Evolutionary conservation across 2,329 filamentous ascomycete genomes (phyloP), one percentile per base, ranked within the genome.

Genomic region (Davidsoniella neocaledoniae): DNA sequence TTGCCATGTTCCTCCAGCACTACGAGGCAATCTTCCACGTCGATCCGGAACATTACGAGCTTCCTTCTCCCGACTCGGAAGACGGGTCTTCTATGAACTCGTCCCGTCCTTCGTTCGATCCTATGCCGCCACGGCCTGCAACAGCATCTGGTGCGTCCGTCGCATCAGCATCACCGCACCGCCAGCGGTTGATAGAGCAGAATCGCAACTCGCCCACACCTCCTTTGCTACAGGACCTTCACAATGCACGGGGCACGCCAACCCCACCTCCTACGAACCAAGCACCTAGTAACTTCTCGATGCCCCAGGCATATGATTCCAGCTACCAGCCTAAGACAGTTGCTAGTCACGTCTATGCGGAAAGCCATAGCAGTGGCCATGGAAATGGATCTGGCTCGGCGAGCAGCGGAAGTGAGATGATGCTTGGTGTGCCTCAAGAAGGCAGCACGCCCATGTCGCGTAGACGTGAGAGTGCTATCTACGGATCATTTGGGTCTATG

Each of bases 1-100:
- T 98, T 62, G 87, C 88, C 3, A 75, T 93, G 63, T 91, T 98
- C 63, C 72, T 98, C 52, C 88, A 91, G 55, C 88, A 96, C 59
- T 95, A 86, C 60, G 75, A 83, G 55, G 76, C 74, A 40, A 90
- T 98, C 44, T 98, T 96, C 60, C 82, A 83, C 17, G 72, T 80
- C 43, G 70, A 77, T 16, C 74, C 83, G 0, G 77, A 81, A 56
- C 71, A 78, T 47, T 79, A 80, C 50, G 72, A 78, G 60, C 66
- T 76, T 23, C 70, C 73, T 1, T 68, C 69, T 10, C 65, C 69
- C 0, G 56, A 63, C 5, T 63, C 65, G 1, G 51, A 60, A 57
- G 64, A 70, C 43, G 44, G 40, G 3, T 48, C 45, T 6, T 52
- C 50, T 14, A 12, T 46, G n/a, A 42, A 50, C 25, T 47, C 51